Conservation (phyloP, 2,329 filamentous ascomycete genomes). For the Trichoderma atrobrunneum region DNA sequence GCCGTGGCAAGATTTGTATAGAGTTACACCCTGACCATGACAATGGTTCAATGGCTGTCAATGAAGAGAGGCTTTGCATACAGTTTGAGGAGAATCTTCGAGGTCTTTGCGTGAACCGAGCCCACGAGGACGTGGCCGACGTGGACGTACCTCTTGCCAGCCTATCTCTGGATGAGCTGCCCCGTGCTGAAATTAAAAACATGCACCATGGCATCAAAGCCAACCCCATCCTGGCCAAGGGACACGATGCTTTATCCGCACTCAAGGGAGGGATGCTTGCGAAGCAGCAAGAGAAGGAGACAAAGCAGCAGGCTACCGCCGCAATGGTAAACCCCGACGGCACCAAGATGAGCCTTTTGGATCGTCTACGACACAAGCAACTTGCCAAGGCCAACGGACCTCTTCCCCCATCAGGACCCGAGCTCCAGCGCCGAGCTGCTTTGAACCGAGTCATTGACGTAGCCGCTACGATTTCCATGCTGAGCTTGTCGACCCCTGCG, state of each 20-base stretch:
- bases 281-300: slow-evolving; percentile 48
- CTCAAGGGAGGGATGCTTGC: slow-evolving; percentile 60
- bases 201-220: slow-evolving; percentile 40
- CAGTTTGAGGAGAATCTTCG: slow-evolving; percentile 54
- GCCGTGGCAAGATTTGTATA: slow-evolving; percentile 55
- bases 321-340: slow-evolving; percentile 42
- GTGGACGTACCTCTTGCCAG: slow-evolving; percentile 49
- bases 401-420: slow-evolving; percentile 53
- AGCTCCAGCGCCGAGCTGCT: slow-evolving; percentile 61
- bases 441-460: slow-evolving; percentile 68
- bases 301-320: slow-evolving; percentile 34
- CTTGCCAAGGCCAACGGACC: slow-evolving; percentile 54
- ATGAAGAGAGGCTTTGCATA: slow-evolving; percentile 52
- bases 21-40: slow-evolving; percentile 45
- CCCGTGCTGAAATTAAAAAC: slow-evolving; percentile 36
- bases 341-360: slow-evolving; percentile 65
- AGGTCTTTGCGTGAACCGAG: slow-evolving; percentile 40
- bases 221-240: slow-evolving; percentile 60
- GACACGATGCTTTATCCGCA: slow-evolving; percentile 66
- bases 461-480: slow-evolving; percentile 63
- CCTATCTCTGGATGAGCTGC: slow-evolving; percentile 50
- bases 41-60: slow-evolving; percentile 38
- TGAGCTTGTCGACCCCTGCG: slow-evolving; percentile 52
- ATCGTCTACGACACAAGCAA: slow-evolving; percentile 72
- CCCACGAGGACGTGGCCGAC: slow-evolving; percentile 32